These are phyloP conservation scores for Selenicereus undatus DNA, from an alignment of 148 eudicot species.

Conservation along the genomic window DNA sequence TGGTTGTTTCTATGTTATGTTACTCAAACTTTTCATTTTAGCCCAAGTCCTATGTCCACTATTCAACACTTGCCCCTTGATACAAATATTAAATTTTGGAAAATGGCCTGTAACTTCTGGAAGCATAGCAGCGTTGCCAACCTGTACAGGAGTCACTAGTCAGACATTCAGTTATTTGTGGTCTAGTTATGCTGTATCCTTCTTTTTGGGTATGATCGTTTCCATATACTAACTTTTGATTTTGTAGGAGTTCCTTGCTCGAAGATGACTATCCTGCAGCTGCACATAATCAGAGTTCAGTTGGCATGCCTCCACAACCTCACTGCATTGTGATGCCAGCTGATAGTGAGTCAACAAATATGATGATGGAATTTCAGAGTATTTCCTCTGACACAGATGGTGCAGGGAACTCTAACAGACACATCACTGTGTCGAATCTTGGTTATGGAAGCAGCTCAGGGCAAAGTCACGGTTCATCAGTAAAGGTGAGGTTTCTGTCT, in stretches of 20 bases:
- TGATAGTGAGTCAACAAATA: slow-evolving; percentile 26
- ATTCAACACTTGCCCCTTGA: no score
- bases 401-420: slow-evolving; percentile 29
- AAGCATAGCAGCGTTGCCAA: no score
- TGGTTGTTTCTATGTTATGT: no score
- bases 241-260: slow-evolving; percentile 53
- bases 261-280: slow-evolving; percentile 40
- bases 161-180: no score
- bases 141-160: no score
- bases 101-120: no score
- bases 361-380: slow-evolving; percentile 26
- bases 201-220: no score
- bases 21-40: no score
- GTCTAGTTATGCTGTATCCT: no score
- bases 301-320: slow-evolving; percentile 34
- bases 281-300: slow-evolving; percentile 23
- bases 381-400: slow-evolving; percentile 28
- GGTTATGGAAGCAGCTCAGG: slow-evolving; percentile 23
- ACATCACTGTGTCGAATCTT: slow-evolving; percentile 11
- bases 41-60: no score
- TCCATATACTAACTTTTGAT: slow-evolving; percentile 6
- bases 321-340: slow-evolving; percentile 28
- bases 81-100: no score
- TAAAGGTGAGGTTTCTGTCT: slow-evolving; percentile 51
- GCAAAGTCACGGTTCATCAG: slow-evolving; percentile 22